These are phyloP conservation scores for Ascocoryne sarcoides DNA, from an alignment of 2,329 filamentous ascomycete species.

Conservation along the genomic window DNA sequence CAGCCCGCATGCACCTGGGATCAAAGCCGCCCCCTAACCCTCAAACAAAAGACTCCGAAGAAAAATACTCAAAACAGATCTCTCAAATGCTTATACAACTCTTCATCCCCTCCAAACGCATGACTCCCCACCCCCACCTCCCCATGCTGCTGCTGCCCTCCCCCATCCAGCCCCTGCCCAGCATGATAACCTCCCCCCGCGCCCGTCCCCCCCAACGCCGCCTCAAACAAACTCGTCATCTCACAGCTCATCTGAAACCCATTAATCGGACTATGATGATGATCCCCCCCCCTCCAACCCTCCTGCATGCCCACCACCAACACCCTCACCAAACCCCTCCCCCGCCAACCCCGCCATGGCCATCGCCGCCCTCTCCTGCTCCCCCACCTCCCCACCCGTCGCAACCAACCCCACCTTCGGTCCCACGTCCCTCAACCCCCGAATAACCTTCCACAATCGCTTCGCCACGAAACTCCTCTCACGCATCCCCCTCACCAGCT, in stretches of 20 bases:
- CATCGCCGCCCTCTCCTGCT: slow-evolving; percentile 43
- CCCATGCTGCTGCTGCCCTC: slow-evolving; percentile 10
- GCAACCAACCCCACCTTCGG: slow-evolving; percentile 48
- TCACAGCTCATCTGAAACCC: slow-evolving; percentile 30
- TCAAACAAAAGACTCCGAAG: no score
- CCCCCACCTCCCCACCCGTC: slow-evolving; percentile 31
- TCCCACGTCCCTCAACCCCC: slow-evolving; percentile 61
- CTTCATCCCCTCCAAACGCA: slow-evolving; percentile 28
- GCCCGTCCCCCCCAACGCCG: slow-evolving; percentile 24
- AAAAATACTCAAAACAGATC: slow-evolving; percentile 25
- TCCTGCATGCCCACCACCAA: slow-evolving; percentile 3
- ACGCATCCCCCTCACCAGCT: slow-evolving; percentile 64
- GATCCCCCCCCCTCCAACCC: slow-evolving; percentile 5
- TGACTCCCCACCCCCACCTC: slow-evolving; percentile 19
- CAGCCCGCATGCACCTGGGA: no score
- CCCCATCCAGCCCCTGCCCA: neutral
- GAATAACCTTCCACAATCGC: slow-evolving; percentile 60
- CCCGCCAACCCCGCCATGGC: slow-evolving; percentile 46
- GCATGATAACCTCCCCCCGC: slow-evolving; percentile 8
- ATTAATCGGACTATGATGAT: slow-evolving; percentile 24
- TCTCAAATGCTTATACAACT: slow-evolving; percentile 27
- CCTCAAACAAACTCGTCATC: slow-evolving; percentile 30
- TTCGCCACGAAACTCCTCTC: slow-evolving; percentile 64
- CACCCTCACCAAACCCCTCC: slow-evolving; percentile 25
- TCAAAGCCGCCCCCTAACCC: no score